These are phyloP conservation scores for Pythium dissimile DNA, from an alignment of 352 stramenopile species.

Conservation along the genomic window DNA sequence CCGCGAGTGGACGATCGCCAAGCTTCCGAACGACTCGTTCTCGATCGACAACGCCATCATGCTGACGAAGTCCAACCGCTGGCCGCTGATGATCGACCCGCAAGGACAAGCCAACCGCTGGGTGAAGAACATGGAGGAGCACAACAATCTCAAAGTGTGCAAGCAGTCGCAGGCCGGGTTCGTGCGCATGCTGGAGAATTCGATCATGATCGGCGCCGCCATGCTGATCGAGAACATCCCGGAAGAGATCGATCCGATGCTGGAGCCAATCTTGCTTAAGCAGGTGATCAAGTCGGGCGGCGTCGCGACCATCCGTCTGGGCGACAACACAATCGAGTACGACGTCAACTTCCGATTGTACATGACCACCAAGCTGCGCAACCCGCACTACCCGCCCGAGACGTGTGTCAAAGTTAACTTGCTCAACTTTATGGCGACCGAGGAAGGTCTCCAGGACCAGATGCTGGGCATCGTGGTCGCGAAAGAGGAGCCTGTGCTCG, in stretches of 20 bases:
- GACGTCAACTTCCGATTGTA: conserved; percentile 92
- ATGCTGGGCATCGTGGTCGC: conserved; percentile 95
- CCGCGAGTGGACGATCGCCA: conserved; percentile 92
- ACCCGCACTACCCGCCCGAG: conserved; percentile 94
- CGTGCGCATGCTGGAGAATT: conserved; percentile 94
- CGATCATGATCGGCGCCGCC: conserved; percentile 91
- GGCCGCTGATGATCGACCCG: conserved; percentile 96
- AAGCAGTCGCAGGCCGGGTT: conserved; percentile 93
- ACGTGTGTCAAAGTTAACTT: conserved; percentile 96
- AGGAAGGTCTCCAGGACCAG: conserved; percentile 94
- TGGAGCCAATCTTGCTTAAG: conserved; percentile 93
- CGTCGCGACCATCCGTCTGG: conserved; percentile 88
- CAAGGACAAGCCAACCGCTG: conserved; percentile 94
- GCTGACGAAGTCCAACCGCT: conserved; percentile 88
- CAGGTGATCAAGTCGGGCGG: conserved; percentile 90
- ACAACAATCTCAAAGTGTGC: conserved; percentile 90
- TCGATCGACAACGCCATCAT: conserved; percentile 96
- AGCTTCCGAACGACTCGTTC: conserved; percentile 94
- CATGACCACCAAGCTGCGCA: conserved; percentile 93
- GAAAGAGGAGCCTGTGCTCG: conserved; percentile 91
- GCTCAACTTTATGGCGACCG: conserved; percentile 96
- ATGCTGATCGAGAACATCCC: conserved; percentile 94
- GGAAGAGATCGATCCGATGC: conserved; percentile 92
- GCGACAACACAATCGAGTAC: conserved; percentile 94
- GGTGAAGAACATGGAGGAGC: conserved; percentile 94